phyloP scores from a whole-genome alignment of 2,329 filamentous ascomycete species.

The Trichoderma sp. region DNA sequence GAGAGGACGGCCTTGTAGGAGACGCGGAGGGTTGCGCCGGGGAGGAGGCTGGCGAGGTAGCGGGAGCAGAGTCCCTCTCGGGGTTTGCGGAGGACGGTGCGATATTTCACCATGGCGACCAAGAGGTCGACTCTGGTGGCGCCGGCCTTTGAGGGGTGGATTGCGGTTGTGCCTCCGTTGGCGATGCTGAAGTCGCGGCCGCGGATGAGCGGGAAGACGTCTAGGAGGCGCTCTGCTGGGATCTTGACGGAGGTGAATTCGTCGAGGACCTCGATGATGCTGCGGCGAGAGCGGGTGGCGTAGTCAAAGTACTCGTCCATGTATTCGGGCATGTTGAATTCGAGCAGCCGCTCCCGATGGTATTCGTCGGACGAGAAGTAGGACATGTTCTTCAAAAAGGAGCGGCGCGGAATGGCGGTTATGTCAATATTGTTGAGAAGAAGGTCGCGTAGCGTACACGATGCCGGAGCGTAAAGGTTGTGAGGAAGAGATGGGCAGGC shows the following conservation, averaged over 20 bases:
- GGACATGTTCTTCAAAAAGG: constrained; percentile 77
- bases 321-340: constrained; percentile 76
- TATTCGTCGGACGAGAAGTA: constrained; percentile 69
- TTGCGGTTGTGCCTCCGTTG: constrained; percentile 57
- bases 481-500: constrained; percentile 33
- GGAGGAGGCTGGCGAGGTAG: constrained; percentile 68
- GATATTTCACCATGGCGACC: constrained; percentile 86
- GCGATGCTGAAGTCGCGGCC: constrained; percentile 93
- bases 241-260: constrained; percentile 85
- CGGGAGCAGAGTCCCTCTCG: constrained; percentile 87
- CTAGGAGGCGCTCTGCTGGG: constrained; percentile 68
- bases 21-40: constrained; percentile 59
- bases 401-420: constrained; percentile 80
- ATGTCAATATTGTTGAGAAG: constrained; percentile 85
- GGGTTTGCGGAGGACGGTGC: constrained; percentile 79
- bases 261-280: constrained; percentile 86
- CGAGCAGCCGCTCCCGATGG: constrained; percentile 77
- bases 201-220: constrained; percentile 77
- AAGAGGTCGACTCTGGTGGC: constrained; percentile 65
- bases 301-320: constrained; percentile 96
- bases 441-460: constrained; percentile 68
- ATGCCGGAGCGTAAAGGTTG: constrained; percentile 38
- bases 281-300: constrained; percentile 82
- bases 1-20: constrained; percentile 50
- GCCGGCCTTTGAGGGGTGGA: constrained; percentile 25